Percentiles rank a stretch among this genome's conserved stretches.
Conservation (phyloP, 1,284 basidiomycete species). For the Moesziomyces parantarcticus region DNA sequence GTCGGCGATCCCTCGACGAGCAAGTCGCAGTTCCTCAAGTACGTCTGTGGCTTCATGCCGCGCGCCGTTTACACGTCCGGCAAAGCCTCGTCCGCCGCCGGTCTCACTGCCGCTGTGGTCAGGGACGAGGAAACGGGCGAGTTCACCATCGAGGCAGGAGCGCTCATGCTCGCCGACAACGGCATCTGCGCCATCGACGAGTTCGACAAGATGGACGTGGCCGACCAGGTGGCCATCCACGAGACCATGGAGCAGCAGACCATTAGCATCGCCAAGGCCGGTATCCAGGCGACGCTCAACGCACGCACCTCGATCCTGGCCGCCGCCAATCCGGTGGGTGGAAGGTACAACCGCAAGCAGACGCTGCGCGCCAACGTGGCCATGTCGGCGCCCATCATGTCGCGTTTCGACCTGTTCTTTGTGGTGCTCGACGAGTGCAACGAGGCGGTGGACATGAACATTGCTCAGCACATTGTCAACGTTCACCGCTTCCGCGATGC, state of each 20-base stretch:
- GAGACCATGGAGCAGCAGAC: slow-evolving; percentile 99
- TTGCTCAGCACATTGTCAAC: slow-evolving; percentile 97
- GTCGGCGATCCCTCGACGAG: slow-evolving; percentile 96
- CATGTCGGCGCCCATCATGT: slow-evolving; percentile 99
- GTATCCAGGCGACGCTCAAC: slow-evolving; percentile 97
- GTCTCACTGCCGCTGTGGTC: slow-evolving; percentile 97
- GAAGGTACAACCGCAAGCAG: slow-evolving; percentile 95
- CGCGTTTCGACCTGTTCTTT: slow-evolving; percentile 97
- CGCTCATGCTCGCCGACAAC: slow-evolving; percentile 98
- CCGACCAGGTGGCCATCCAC: slow-evolving; percentile 98
- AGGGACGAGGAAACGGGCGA: slow-evolving; percentile 99
- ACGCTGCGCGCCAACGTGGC: slow-evolving; percentile 93
- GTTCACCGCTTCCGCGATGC: slow-evolving; percentile 95
- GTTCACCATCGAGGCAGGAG: slow-evolving; percentile 95
- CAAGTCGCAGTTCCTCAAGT: slow-evolving; percentile 99
- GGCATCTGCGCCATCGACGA: slow-evolving; percentile 99
- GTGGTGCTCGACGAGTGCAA: slow-evolving; percentile 98
- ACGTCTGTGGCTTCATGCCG: slow-evolving; percentile 98
- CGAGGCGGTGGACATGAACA: slow-evolving; percentile 88
- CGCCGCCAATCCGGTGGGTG: slow-evolving; percentile 96
- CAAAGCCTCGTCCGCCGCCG: slow-evolving; percentile 97
- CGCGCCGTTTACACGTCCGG: slow-evolving; percentile 98
- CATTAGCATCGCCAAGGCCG: slow-evolving; percentile 98
- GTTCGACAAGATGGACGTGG: slow-evolving; percentile 99
- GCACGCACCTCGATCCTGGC: slow-evolving; percentile 97